A percentile compares a stretch with the other conserved stretches of the same genome.
Conservation (phyloP, 805 yeast species). For the Zygosaccharomyces bailii region DNA sequence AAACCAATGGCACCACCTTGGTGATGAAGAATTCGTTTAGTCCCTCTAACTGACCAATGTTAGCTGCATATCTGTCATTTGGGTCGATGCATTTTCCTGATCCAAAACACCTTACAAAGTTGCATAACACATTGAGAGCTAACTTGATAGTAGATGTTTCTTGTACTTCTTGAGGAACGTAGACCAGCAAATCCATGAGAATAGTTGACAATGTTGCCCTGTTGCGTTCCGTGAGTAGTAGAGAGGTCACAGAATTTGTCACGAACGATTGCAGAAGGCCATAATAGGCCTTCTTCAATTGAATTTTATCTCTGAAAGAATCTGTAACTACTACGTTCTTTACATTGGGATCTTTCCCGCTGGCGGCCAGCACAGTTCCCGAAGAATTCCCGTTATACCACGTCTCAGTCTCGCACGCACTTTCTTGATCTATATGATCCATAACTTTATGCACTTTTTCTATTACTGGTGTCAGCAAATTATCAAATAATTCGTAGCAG, state of each 20-base stretch:
- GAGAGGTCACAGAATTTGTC: slow-evolving; percentile 73
- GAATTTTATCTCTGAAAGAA: slow-evolving; percentile 57
- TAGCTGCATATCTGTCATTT: slow-evolving; percentile 50
- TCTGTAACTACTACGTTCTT: slow-evolving; percentile 50
- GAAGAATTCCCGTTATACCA: slow-evolving; percentile 10
- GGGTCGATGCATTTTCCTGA: slow-evolving; percentile 63
- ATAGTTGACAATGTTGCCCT: slow-evolving; percentile 56
- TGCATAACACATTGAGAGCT: slow-evolving; percentile 64
- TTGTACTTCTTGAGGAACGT: slow-evolving; percentile 52
- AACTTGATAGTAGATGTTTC: slow-evolving; percentile 66
- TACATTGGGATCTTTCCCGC: slow-evolving; percentile 10
- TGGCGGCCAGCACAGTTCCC: not conserved
- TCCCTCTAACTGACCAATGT: slow-evolving; percentile 53
- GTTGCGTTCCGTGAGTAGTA: slow-evolving; percentile 69
- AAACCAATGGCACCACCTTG: slow-evolving; percentile 60
- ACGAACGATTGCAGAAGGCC: slow-evolving; percentile 65
- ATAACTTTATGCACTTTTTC: slow-evolving; percentile 56
- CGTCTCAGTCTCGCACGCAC: slow-evolving; percentile 20
- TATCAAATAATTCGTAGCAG: slow-evolving; percentile 70
- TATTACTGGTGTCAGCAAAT: slow-evolving; percentile 70
- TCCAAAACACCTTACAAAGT: slow-evolving; percentile 62
- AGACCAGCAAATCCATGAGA: slow-evolving; percentile 60
- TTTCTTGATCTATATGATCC: slow-evolving; percentile 42
- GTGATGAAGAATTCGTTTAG: slow-evolving; percentile 67
- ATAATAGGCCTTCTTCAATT: slow-evolving; percentile 66